Evolutionary conservation across 225 moss, liverwort and hornwort genomes (phyloP).

Genomic region (Bryoerythrophyllum caledonicum): DNA sequence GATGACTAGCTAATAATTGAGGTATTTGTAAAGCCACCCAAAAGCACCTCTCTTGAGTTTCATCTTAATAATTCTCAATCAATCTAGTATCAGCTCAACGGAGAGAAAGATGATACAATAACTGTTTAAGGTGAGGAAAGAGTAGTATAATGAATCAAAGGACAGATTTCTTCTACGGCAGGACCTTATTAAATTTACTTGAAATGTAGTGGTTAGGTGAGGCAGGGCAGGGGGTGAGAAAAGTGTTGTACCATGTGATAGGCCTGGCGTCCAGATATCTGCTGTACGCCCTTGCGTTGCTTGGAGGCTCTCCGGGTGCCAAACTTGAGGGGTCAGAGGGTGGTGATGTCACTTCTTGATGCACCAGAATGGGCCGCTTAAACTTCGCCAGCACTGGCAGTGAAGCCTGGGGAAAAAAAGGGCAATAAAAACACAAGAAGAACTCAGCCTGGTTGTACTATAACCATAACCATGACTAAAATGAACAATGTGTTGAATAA

Average conservation of each 20-base stretch:
- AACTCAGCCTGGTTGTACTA: background rate
- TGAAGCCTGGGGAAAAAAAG: conserved; percentile 54
- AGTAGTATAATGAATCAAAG: no score
- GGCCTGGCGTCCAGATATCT: conserved; percentile 82
- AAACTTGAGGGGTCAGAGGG: conserved; percentile 50
- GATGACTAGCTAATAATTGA: no score
- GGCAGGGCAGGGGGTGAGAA: background rate
- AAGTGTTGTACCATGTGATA: conserved; percentile 39
- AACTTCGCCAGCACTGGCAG: conserved; percentile 85
- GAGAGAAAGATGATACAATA: no score
- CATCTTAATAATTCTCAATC: no score
- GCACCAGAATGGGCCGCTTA: conserved; percentile 86
- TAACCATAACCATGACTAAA: background rate
- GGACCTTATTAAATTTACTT: no score
- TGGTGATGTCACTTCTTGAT: conserved; percentile 80
- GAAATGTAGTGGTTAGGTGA: no score
- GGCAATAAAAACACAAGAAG: background rate
- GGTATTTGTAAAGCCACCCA: no score
- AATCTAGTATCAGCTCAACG: no score
- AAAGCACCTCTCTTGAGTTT: no score
- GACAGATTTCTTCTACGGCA: no score
- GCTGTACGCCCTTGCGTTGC: conserved; percentile 59
- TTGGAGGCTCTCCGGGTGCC: conserved; percentile 49
- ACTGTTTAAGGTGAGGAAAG: no score
- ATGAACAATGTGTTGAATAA: background rate